Evolutionary conservation across 2,329 filamentous ascomycete genomes (phyloP).

Genomic region (Pyrenophora seminiperda): DNA sequence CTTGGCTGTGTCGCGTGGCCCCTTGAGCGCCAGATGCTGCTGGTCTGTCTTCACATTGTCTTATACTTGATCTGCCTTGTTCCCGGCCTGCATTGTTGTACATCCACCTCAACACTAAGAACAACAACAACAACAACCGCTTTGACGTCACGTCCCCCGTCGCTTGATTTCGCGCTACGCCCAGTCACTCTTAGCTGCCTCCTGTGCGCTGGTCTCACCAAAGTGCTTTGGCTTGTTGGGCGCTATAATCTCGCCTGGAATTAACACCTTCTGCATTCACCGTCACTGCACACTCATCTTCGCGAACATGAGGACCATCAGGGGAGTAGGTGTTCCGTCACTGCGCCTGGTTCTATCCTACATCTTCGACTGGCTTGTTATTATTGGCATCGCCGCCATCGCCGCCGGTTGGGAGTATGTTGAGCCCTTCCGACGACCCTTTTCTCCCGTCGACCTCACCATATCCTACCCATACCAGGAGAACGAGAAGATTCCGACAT

Average conservation of each 20-base stretch:
- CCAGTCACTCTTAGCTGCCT: constrained; percentile 7
- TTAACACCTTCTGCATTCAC: constrained; percentile 10
- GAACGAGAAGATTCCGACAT: constrained; percentile 73
- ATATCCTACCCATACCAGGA: constrained; percentile 78
- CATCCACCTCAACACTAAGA: constrained; percentile 6
- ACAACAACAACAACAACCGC: background rate
- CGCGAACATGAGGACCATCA: constrained; percentile 34
- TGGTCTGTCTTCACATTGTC: background rate
- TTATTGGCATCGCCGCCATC: constrained; percentile 64
- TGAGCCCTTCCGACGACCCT: constrained; percentile 70
- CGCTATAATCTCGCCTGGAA: background rate
- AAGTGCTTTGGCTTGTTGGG: constrained; percentile 21
- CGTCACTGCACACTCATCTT: constrained; percentile 4
- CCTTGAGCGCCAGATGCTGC: constrained; percentile 1
- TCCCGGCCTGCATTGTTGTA: background rate
- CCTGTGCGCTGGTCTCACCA: constrained; percentile 8
- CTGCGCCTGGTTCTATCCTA: constrained; percentile 68
- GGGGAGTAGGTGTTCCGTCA: constrained; percentile 45
- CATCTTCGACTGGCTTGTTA: constrained; percentile 73
- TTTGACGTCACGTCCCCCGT: background rate
- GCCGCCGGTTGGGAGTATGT: constrained; percentile 64
- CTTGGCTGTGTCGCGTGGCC: constrained; percentile 24
- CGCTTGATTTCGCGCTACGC: constrained; percentile 4
- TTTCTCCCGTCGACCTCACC: constrained; percentile 72
- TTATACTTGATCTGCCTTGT: background rate